Base-by-base conservation (phyloP, 2,329 filamentous ascomycete species). In the Rutstroemia sp. region DNA sequence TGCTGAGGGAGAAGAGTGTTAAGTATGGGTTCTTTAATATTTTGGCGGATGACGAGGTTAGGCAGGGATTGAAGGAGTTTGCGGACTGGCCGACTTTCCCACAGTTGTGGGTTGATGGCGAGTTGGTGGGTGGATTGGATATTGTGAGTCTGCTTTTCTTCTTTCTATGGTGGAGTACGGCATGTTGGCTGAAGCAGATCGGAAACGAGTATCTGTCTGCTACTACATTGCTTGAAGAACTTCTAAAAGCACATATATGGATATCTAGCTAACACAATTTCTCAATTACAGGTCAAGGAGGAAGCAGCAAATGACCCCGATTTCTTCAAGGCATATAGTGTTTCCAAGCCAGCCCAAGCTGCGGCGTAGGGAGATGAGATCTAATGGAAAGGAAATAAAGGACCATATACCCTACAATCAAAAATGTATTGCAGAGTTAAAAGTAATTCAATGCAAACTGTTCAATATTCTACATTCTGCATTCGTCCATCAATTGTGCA, bases 11-110 rank as follows among this genome's bases (percentile, higher is more conserved):
- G 74, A 86, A 90, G 69, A 87, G 87, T 50, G 88, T 99, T 59
- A 90, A 95, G 71, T 99, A 97, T 71, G 94, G 94, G 19, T 99
- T 99, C 78, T 99, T 99, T 78, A 97, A 99, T 71, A 99, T 99
- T 62, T 74, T 99, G 65, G 94, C 94, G 61, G 94, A 99, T 70
- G 92, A 99, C 68, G 92, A 97, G 72, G 94, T 99, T 48, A 82
- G 94, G 59, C 92, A 97, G 75, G 94, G 94, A 0, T 75, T 99
- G 68, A 99, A 99, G 79, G 89, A 94, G 74, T 97, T 85, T 71
- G 91, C 91, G n/a, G 94, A 97, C 60, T 99, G 94, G 94, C 94
- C 94, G 9, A 99, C 94, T 0, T 99, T 90, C 73, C 94, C 94
- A 19, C 94, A 99, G 73, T 76, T 99, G 60, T 99, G 92, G 85